Conservation (phyloP, 176 grass and related monocot genomes). For the Cymbopogon citratus region DNA sequence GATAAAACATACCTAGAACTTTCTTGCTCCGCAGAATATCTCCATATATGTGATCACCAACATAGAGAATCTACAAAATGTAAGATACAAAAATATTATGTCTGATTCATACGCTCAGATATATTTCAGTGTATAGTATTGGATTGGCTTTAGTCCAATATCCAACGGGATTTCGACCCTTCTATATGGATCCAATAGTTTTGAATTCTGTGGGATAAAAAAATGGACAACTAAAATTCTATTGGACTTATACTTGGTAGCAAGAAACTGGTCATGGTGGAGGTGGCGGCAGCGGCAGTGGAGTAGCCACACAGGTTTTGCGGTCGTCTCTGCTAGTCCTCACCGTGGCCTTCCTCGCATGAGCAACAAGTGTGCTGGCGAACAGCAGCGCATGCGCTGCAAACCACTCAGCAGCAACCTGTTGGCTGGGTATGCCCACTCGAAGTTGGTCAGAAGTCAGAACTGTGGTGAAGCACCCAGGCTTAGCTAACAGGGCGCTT, state of each 20-base stretch:
- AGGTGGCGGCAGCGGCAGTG: neutral
- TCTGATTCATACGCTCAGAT: constrained; percentile 3
- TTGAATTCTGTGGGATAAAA: neutral
- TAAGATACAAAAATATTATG: constrained; percentile 8
- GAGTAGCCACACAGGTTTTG: neutral
- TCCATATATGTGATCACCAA: constrained; percentile 98
- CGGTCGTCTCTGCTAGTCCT: neutral
- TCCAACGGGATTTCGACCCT: neutral
- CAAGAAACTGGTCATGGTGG: neutral
- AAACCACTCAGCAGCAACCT: neutral
- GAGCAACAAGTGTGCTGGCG: neutral
- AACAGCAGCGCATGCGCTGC: neutral
- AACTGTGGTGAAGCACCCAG: neutral
- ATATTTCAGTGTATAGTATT: neutral
- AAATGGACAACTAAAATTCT: neutral
- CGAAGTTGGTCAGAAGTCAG: neutral
- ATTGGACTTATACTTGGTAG: neutral
- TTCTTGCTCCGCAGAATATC: constrained; percentile 99
- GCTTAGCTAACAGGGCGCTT: neutral
- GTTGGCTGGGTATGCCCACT: neutral
- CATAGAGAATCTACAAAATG: constrained; percentile 77
- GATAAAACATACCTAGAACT: constrained; percentile 65
- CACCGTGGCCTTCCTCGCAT: neutral
- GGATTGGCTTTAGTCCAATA: neutral
- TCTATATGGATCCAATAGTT: neutral